phyloP scores from a whole-genome alignment of 2,329 filamentous ascomycete species.

The Cladophialophora exuberans region DNA sequence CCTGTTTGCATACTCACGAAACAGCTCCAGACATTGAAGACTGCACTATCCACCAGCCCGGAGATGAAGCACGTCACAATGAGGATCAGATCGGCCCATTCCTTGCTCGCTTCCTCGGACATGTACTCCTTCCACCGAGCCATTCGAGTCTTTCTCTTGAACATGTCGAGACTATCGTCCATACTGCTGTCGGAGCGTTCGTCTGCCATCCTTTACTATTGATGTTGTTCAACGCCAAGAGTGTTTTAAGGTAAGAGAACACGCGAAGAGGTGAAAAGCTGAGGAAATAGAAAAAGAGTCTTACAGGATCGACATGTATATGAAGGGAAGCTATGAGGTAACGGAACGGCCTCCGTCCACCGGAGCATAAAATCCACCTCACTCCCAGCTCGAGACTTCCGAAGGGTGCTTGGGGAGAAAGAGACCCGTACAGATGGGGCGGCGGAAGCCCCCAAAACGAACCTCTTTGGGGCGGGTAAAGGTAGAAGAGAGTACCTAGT shows the following conservation, averaged over 20 bases:
- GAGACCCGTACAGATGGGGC: too few species aligned
- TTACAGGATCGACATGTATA: slow-evolving; percentile 1
- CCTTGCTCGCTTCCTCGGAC: slow-evolving; percentile 17
- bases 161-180: slow-evolving; percentile 14
- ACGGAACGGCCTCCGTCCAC: slow-evolving; percentile 7
- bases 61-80: slow-evolving; percentile 43
- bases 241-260: not conserved
- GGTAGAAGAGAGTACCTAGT: too few species aligned
- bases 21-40: slow-evolving; percentile 50
- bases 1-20: slow-evolving; percentile 53
- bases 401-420: too few species aligned
- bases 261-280: too few species aligned
- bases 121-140: slow-evolving; percentile 17
- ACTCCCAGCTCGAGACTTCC: too few species aligned
- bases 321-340: not conserved
- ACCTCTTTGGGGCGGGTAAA: too few species aligned
- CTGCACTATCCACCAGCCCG: slow-evolving; percentile 48
- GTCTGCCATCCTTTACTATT: not conserved
- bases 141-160: slow-evolving; percentile 15
- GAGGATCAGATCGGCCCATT: slow-evolving; percentile 24
- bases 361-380: too few species aligned
- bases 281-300: not conserved
- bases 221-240: not conserved
- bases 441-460: too few species aligned
- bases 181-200: slow-evolving; percentile 7